A percentile compares a stretch with the other conserved stretches of the same genome.
Evolutionary conservation across 257 asterid genomes (phyloP).

Genomic region (Capsicum rhomboideum): DNA sequence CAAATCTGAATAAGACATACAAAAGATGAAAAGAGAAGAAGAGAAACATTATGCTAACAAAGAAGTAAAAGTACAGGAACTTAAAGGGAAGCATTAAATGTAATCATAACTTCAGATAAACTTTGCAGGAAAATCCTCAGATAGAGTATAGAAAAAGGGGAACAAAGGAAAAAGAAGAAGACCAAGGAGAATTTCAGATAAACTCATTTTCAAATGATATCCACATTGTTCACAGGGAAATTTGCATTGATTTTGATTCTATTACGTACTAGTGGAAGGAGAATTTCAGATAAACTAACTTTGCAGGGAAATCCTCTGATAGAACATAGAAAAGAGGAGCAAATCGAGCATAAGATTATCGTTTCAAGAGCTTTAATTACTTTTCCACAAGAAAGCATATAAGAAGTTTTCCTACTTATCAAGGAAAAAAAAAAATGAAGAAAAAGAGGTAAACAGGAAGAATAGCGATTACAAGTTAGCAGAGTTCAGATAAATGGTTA

Average conservation of each 20-base stretch:
- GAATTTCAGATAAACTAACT: not conserved
- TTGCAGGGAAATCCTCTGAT: not conserved
- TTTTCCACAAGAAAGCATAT: not conserved
- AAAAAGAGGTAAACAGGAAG: not conserved
- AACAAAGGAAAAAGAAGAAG: not conserved
- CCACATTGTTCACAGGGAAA: no score
- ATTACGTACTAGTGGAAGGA: no score
- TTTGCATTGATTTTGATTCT: no score
- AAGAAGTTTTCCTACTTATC: not conserved
- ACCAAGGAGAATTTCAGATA: not conserved
- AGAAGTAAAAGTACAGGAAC: not conserved
- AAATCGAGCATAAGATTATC: not conserved
- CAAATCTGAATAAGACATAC: conserved; percentile 52
- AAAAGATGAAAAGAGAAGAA: not conserved
- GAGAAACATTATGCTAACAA: not conserved
- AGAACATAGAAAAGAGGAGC: not conserved
- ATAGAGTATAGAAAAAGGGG: not conserved
- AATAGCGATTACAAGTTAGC: conserved; percentile 8
- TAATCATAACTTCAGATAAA: not conserved
- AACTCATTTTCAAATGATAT: no score
- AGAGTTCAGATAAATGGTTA: conserved; percentile 40
- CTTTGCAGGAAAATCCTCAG: not conserved
- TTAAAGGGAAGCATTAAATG: not conserved
- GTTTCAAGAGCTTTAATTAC: not conserved
- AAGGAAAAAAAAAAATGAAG: not conserved